Conservation (phyloP, 2,329 filamentous ascomycete genomes). For the Penicillium sp. region DNA sequence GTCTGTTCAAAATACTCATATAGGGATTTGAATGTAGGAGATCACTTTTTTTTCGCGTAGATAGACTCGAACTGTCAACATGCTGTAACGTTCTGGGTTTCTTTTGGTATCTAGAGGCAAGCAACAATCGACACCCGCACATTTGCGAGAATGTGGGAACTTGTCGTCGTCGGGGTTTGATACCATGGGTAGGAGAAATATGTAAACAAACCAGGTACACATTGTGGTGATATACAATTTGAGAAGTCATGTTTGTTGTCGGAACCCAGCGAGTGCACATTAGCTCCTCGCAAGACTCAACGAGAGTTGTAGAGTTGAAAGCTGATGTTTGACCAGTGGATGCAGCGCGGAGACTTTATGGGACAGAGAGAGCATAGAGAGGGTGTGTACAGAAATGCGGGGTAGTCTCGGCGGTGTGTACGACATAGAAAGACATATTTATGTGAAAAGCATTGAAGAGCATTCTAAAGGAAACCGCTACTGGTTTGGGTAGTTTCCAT, state of each 20-base stretch:
- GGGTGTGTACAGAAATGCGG: neutral
- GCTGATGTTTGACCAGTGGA: no score
- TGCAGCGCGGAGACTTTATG: neutral
- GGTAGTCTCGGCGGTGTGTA: no score
- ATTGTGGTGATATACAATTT: neutral
- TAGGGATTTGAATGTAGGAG: constrained; percentile 14
- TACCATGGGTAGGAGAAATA: neutral
- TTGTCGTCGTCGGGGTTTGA: constrained; percentile 24
- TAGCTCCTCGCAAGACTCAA: neutral
- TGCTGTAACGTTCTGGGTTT: constrained; percentile 16
- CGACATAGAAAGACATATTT: no score
- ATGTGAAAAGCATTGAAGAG: no score
- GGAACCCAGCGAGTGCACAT: neutral
- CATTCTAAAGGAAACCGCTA: no score
- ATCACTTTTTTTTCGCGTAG: constrained; percentile 20
- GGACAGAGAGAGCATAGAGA: neutral
- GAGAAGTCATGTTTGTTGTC: neutral
- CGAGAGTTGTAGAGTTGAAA: neutral
- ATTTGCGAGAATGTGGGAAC: constrained; percentile 16
- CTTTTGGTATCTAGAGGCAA: constrained; percentile 21
- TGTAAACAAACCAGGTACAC: neutral
- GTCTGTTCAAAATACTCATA: neutral
- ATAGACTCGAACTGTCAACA: constrained; percentile 18
- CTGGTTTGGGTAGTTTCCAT: no score
- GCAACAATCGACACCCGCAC: constrained; percentile 26